A percentile compares a stretch with the other conserved stretches of the same genome.
Evolutionary conservation across 208 protist genomes (phyloP).

Genomic region (Leishmania gerbilli): DNA sequence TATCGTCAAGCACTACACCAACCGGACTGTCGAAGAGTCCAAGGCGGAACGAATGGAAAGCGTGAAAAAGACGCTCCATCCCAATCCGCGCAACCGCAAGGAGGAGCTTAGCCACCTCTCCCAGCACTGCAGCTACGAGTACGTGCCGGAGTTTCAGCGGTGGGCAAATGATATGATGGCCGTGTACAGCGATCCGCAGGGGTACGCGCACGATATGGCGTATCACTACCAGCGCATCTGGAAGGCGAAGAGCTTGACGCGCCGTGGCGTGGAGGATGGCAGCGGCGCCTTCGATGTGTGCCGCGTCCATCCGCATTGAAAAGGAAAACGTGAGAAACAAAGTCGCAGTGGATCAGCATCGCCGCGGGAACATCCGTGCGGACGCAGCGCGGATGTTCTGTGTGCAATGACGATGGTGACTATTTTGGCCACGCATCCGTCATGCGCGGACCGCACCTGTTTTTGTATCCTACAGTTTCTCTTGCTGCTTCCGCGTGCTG

Average conservation of each 20-base stretch:
- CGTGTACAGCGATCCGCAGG: constrained; percentile 83
- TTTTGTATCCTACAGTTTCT: background rate
- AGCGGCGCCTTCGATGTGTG: constrained; percentile 77
- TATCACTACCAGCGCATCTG: constrained; percentile 93
- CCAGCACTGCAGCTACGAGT: constrained; percentile 89
- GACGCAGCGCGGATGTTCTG: background rate
- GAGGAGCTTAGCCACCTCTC: constrained; percentile 87
- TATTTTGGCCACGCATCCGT: background rate
- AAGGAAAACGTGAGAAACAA: background rate
- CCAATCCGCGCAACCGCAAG: constrained; percentile 81
- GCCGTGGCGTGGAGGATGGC: constrained; percentile 78
- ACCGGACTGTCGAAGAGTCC: constrained; percentile 77
- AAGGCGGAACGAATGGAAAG: constrained; percentile 69
- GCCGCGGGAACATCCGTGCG: background rate
- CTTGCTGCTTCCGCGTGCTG: constrained; percentile 1
- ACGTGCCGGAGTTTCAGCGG: constrained; percentile 92
- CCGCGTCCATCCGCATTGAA: constrained; percentile 55
- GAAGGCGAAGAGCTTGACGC: constrained; percentile 84
- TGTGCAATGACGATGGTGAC: background rate
- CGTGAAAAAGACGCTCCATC: constrained; percentile 52
- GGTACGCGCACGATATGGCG: constrained; percentile 88
- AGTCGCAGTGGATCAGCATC: background rate
- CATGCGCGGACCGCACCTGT: background rate
- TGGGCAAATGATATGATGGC: constrained; percentile 93
- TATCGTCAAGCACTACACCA: constrained; percentile 82